phyloP scores from a whole-genome alignment of 179 eudicot species.

The Carnegiea gigantea region DNA sequence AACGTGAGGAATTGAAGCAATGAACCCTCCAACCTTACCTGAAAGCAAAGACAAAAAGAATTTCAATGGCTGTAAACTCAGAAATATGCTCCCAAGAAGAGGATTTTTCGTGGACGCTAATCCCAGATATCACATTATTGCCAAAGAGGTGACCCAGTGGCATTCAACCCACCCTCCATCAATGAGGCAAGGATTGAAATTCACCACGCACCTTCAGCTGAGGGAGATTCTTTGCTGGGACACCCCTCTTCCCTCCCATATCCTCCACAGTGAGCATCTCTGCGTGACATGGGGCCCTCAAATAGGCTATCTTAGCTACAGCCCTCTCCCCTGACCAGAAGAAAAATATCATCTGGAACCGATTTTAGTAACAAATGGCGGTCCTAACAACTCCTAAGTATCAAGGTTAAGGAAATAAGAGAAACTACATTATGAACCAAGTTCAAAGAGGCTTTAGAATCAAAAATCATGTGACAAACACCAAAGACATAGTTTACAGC shows the following conservation, averaged over 20 bases:
- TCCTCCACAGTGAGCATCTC: no score
- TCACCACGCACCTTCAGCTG: background rate
- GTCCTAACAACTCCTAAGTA: background rate
- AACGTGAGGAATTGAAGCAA: constrained; percentile 95
- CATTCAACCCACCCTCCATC: background rate
- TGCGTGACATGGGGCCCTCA: background rate
- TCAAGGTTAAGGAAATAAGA: background rate
- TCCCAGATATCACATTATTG: no score
- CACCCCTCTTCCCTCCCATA: background rate
- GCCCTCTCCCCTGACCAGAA: background rate
- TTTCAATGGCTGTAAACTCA: background rate
- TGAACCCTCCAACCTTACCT: constrained; percentile 99
- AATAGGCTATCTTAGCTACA: background rate
- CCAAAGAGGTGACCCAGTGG: background rate
- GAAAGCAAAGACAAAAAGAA: background rate
- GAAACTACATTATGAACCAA: background rate
- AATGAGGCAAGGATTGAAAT: background rate
- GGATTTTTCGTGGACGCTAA: no score
- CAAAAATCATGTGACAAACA: background rate
- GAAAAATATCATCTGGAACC: background rate
- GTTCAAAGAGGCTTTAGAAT: background rate
- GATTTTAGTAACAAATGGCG: background rate
- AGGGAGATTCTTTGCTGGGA: background rate
- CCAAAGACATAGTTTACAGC: background rate
- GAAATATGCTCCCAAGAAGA: background rate